Base-by-base conservation (phyloP, 2,329 filamentous ascomycete species). In the Alternaria sp. region DNA sequence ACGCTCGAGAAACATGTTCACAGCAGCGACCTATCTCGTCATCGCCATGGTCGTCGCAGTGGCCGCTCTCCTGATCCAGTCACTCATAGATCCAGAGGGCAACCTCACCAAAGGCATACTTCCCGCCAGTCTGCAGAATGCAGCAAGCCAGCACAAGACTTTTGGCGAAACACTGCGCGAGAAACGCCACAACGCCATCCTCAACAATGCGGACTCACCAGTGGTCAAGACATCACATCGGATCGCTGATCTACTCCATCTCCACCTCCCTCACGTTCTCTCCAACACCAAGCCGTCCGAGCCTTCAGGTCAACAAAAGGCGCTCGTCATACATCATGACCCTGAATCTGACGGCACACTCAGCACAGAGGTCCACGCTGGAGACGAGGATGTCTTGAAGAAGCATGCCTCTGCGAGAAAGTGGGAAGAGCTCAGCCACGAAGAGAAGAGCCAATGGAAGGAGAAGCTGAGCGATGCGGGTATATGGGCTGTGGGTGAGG, bases 401-500 rank as follows among this genome's bases (percentile, higher is more conserved):
- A 75, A 80, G 63, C 81, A 84, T 53, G 75, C 76, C 1, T 65
- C 82, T 55, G 89, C 88, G 14, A 88, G 85, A 78, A 82, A 85
- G 58, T 96, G 92, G 92, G 89, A 93, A 61, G 88, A 94, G 63
- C 80, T 97, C 47, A 83, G 84, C 6, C 82, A 85, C 12, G 80
- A 87, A 58, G 87, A 94, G 78, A 87, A 87, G 76, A 81, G 84
- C 55, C 82, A 83, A 18, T 96, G 93, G 93, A 93, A 89, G 81
- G 80, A 86, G 69, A 87, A 86, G 74, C 84, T 96, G 37, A 83
- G 84, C 59, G 85, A 89, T 58, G 89, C 92, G 0, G 93, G 93
- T 0, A 88, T 93, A 67, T 96, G 92, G 93, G 87, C 87, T n/a
- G 89, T 90, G 75, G 85, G 88, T 41, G 92, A 95, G 84, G 92